A percentile compares a stretch with the other conserved stretches of the same genome.
phyloP scores from a whole-genome alignment of 2,329 filamentous ascomycete genomes.

The Neopestalotiopsis sp. region DNA sequence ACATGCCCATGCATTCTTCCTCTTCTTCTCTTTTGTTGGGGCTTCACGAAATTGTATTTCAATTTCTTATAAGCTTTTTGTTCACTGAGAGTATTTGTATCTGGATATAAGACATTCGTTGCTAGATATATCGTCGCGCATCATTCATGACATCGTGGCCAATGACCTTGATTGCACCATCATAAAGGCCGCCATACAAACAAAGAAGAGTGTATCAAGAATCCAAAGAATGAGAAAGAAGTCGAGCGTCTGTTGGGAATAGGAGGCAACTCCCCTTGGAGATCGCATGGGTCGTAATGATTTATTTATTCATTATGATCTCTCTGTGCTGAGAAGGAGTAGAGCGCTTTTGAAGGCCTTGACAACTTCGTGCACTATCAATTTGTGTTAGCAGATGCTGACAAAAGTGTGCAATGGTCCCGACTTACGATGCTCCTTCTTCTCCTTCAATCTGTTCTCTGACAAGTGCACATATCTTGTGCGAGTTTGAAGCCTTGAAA shows the following conservation, averaged over 20 bases:
- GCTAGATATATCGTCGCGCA: background rate
- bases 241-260: background rate
- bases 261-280: background rate
- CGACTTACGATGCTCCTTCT: constrained; percentile 78
- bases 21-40: too few relatives aligned
- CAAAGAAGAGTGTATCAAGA: background rate
- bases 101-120: background rate
- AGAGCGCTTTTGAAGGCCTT: constrained; percentile 67
- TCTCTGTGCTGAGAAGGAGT: constrained; percentile 51
- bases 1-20: too few relatives aligned
- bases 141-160: background rate
- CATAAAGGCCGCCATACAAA: background rate
- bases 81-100: background rate
- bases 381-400: background rate
- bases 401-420: background rate
- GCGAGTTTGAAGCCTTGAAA: constrained; percentile 74
- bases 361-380: constrained; percentile 61
- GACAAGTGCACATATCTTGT: constrained; percentile 76
- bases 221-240: background rate
- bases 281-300: background rate
- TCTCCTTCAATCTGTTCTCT: constrained; percentile 73
- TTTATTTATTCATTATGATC: background rate
- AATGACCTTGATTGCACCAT: background rate
- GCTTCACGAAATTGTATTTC: too few relatives aligned
- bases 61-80: background rate